Evolutionary conservation across 345 rosid genomes (phyloP).

Genomic region (Hevea brasiliensis): DNA sequence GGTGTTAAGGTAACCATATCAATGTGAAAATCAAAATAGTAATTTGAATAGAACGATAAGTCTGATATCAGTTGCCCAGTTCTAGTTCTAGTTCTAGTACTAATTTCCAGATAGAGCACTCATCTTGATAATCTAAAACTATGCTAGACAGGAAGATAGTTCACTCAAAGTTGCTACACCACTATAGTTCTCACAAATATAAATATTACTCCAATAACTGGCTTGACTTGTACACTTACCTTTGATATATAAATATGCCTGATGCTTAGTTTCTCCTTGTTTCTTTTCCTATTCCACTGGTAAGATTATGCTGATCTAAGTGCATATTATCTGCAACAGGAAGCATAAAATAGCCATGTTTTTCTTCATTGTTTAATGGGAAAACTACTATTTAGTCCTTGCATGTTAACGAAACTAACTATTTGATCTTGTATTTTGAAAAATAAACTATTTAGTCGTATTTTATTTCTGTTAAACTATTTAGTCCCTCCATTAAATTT

Average conservation of each 20-base stretch:
- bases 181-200: neutral
- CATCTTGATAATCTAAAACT: neutral
- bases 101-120: neutral
- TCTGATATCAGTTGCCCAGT: neutral
- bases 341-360: neutral
- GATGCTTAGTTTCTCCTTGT: neutral
- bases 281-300: neutral
- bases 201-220: neutral
- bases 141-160: neutral
- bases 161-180: neutral
- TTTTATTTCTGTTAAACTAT: too few relatives aligned
- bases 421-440: too few relatives aligned
- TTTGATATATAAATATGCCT: neutral
- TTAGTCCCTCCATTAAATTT: too few relatives aligned
- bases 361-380: too few relatives aligned
- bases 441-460: too few relatives aligned
- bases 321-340: neutral
- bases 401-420: too few relatives aligned
- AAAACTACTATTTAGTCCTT: too few relatives aligned
- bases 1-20: neutral
- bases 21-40: neutral
- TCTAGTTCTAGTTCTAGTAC: neutral
- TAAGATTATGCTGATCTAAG: conserved; percentile 3
- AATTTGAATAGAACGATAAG: neutral
- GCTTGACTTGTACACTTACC: neutral